Evolutionary conservation across 148 eudicot genomes (phyloP).

Genomic region (Diospyros lotus): DNA sequence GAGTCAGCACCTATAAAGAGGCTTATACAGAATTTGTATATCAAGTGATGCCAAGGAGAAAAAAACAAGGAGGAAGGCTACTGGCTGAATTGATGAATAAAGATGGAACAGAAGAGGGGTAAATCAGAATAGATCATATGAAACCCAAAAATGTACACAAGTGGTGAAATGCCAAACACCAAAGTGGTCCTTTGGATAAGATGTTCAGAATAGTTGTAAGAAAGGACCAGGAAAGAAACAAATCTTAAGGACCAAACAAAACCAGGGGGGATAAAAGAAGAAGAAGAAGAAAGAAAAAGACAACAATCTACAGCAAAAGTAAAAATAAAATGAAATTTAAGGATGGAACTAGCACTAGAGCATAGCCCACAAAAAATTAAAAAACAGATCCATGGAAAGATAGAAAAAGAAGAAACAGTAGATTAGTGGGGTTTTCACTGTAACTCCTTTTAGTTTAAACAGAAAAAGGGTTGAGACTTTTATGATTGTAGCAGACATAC

Average conservation of each 20-base stretch:
- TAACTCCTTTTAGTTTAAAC: no score
- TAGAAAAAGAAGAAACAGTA: no score
- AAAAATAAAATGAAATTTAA: no score
- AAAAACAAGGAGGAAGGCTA: conserved; percentile 20
- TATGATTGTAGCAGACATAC: conserved; percentile 55
- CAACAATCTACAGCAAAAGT: no score
- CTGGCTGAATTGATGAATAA: conserved; percentile 7
- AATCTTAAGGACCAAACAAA: neutral
- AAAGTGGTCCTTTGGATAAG: conserved; percentile 30
- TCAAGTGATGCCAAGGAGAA: conserved; percentile 39
- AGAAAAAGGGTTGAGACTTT: conserved; percentile 20
- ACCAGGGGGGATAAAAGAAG: neutral
- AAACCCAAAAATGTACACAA: conserved; percentile 2
- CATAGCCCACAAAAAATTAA: no score
- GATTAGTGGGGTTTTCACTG: no score
- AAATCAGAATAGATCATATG: conserved; percentile 8
- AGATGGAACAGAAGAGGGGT: conserved; percentile 14
- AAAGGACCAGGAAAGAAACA: conserved; percentile 17
- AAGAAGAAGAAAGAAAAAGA: neutral
- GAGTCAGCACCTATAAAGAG: conserved; percentile 31
- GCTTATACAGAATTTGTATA: conserved; percentile 13
- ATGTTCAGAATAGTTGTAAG: neutral
- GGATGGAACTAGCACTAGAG: no score
- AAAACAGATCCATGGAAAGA: no score
- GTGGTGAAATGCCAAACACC: conserved; percentile 19